Base-by-base conservation (phyloP, 805 yeast genomes). In the Pichia cabralensis region DNA sequence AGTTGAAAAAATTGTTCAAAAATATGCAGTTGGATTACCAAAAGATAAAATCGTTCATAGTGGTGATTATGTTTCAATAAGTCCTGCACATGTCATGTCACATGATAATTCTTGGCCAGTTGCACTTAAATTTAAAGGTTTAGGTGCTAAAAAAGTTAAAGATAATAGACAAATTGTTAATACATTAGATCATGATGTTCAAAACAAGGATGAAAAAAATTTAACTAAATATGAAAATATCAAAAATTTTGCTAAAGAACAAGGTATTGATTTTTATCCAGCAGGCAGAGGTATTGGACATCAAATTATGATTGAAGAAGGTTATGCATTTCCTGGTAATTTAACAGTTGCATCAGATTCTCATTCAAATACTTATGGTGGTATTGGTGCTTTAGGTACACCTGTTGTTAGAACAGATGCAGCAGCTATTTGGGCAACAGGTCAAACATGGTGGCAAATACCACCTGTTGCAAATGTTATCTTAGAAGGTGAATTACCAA, bases 51-150 rank as follows among this genome's bases (percentile, higher is more conserved):
- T 64, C 35, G 95, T 92, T 24, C 76, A 67, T 48, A 69, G 84
- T 30, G 98, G 97, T 11, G 99, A 92, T 62, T 92, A 88, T 61
- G 97, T 94, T 33, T 75, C 95, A 2, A 89, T 92, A 53, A 71
- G 66, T 50, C 99, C 99, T 4, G 89, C 95, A 3, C 95, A 92
- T 63, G 94, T 96, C 59, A 92, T 92, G 99, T 85, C 97, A 12
- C 99, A 92, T 58, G 99, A 92, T 60, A 92, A 92, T 61, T 80
- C 96, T 28, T 94, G 99, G 98, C 99, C 99, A 1, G 96, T 92
- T 13, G 98, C 98, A 1, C 69, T 89, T 53, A 92, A 92, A 62
- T 92, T 92, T 64, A 84, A 74, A 77, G 95, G 95, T 6, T 69
- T 92, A 24, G 98, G 98, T 1, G 96, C 96, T 24, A 73, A 74